A percentile compares a stretch with the other conserved stretches of the same genome.
Evolutionary conservation across 495 filamentous ascomycete species (phyloP).

Genomic region (Delitschia confertaspora): DNA sequence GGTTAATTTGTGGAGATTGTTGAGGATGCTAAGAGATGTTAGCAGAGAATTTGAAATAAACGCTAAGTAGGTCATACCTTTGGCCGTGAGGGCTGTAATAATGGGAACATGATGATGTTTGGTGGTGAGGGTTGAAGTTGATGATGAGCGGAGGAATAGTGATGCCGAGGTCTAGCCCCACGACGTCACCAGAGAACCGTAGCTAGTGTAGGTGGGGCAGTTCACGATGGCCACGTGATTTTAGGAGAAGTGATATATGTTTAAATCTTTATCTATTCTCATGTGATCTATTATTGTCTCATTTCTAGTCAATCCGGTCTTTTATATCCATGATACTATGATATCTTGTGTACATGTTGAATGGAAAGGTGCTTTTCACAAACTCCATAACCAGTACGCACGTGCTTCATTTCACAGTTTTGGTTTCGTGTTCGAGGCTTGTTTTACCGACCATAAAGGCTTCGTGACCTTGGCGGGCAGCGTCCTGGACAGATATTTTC

Average conservation of each 20-base stretch:
- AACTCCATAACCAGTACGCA: too few relatives aligned
- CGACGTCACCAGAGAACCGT: constrained; percentile 4
- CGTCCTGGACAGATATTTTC: constrained; percentile 34
- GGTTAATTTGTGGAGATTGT: constrained; percentile 9
- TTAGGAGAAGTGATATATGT: background rate
- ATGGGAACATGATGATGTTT: constrained; percentile 30
- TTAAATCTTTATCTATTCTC: too few relatives aligned
- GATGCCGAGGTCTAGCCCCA: constrained; percentile 1
- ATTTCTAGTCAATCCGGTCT: too few relatives aligned
- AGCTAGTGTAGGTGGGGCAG: background rate
- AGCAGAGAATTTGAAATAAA: background rate
- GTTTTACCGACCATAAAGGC: too few relatives aligned
- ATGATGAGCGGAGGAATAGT: background rate
- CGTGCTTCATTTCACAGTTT: too few relatives aligned
- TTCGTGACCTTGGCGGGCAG: constrained; percentile 32
- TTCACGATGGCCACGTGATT: background rate
- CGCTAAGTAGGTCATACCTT: constrained; percentile 17
- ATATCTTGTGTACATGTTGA: too few relatives aligned
- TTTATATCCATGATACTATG: too few relatives aligned
- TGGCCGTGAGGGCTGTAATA: constrained; percentile 31
- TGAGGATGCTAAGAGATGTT: constrained; percentile 6
- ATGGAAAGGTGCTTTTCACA: too few relatives aligned
- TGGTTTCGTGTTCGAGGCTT: too few relatives aligned
- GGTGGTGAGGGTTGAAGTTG: background rate
- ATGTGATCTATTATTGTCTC: too few relatives aligned